These are phyloP conservation scores for Capronia americana DNA, from an alignment of 2,329 filamentous ascomycete genomes.

Conservation along the genomic window DNA sequence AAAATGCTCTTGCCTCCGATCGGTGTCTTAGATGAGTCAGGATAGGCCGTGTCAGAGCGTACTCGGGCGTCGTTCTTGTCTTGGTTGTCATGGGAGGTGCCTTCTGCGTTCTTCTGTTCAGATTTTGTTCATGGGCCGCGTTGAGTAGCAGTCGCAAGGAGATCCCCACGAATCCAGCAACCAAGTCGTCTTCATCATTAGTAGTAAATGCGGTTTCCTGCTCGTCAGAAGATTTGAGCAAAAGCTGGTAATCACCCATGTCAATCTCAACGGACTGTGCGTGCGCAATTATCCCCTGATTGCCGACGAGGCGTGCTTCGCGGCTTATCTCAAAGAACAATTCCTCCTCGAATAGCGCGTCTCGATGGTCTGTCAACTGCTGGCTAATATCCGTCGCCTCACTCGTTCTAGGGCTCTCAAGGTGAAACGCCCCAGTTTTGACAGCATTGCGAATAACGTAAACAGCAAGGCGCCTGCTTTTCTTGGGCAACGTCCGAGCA, in stretches of 20 bases:
- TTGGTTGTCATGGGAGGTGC: constrained; percentile 62
- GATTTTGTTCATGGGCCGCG: constrained; percentile 78
- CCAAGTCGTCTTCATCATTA: constrained; percentile 50
- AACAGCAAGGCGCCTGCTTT: constrained; percentile 69
- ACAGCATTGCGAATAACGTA: constrained; percentile 30
- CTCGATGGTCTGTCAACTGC: constrained; percentile 50
- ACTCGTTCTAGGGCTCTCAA: not conserved
- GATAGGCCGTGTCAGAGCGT: constrained; percentile 66
- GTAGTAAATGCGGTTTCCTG: constrained; percentile 50
- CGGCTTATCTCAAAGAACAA: constrained; percentile 87
- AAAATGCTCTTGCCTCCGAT: constrained; percentile 41
- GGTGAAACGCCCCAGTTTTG: constrained; percentile 30
- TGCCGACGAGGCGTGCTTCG: constrained; percentile 75
- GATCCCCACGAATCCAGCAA: constrained; percentile 71
- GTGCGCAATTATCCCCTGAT: constrained; percentile 71
- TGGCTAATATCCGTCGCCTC: constrained; percentile 44
- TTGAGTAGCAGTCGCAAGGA: constrained; percentile 77
- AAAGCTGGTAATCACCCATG: constrained; percentile 63
- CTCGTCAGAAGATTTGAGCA: constrained; percentile 71
- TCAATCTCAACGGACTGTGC: constrained; percentile 64
- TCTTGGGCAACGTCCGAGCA: constrained; percentile 53
- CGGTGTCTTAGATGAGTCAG: constrained; percentile 61
- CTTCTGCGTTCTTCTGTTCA: constrained; percentile 68
- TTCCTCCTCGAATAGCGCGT: constrained; percentile 68
- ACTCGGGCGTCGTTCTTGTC: constrained; percentile 57